A percentile compares a stretch with the other conserved stretches of the same genome.
phyloP scores from a whole-genome alignment of 495 filamentous ascomycete species.

The Podospora sp. region DNA sequence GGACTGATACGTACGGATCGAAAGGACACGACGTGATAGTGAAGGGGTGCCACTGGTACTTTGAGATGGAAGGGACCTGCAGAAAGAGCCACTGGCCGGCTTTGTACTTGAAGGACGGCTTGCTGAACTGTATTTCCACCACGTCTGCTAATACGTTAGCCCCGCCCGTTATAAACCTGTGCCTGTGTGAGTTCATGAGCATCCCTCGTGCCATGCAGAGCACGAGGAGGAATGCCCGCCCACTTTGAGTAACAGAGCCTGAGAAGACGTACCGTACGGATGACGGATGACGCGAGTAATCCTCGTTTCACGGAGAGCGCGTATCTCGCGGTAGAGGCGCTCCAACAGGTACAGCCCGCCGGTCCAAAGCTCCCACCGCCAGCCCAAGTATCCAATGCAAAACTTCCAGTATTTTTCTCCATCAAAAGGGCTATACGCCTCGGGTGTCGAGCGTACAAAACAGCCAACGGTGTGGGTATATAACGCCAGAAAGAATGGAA shows the following conservation, averaged over 20 bases:
- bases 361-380: constrained; percentile 94
- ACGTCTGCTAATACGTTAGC: constrained; percentile 61
- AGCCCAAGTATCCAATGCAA: constrained; percentile 93
- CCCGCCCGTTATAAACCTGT: background rate
- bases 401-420: constrained; percentile 81
- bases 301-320: constrained; percentile 74
- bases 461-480: constrained; percentile 96
- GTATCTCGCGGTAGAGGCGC: constrained; percentile 88
- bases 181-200: too few species aligned
- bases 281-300: constrained; percentile 93
- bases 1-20: constrained; percentile 89
- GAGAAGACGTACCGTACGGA: constrained; percentile 90
- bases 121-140: constrained; percentile 94
- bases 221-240: too few species aligned
- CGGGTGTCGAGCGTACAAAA: constrained; percentile 79
- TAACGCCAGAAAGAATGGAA: constrained; percentile 88
- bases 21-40: constrained; percentile 98
- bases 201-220: too few species aligned
- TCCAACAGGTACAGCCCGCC: constrained; percentile 83
- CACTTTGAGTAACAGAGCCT: too few species aligned
- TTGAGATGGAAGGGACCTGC: constrained; percentile 83
- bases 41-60: constrained; percentile 95
- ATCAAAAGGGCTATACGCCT: constrained; percentile 80
- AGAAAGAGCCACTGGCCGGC: constrained; percentile 96
- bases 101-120: constrained; percentile 97